Percentiles rank a stretch among this genome's conserved stretches.
Conservation (phyloP, 345 rosid genomes). For the Microcos paniculata region DNA sequence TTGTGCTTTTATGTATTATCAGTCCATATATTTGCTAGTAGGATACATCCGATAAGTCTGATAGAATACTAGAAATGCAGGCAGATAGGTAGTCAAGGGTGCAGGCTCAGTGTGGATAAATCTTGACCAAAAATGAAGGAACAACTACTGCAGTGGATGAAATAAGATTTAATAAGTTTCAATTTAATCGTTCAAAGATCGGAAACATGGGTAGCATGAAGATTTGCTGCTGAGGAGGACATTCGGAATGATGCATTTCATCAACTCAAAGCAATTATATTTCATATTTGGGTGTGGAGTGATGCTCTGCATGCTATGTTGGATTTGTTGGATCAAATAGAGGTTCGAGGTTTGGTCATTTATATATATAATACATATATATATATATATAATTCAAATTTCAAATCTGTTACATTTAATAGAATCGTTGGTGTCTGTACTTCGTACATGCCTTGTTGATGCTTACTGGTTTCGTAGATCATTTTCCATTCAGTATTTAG, state of each 20-base stretch:
- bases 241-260: not conserved
- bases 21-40: not conserved
- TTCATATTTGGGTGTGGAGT: not conserved
- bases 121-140: not conserved
- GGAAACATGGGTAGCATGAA: not conserved
- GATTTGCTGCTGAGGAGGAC: not conserved
- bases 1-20: not conserved
- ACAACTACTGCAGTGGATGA: not conserved
- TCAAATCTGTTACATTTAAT: no score
- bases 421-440: not conserved
- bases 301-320: not conserved
- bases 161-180: not conserved
- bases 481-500: no score
- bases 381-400: not conserved
- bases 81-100: not conserved
- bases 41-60: not conserved
- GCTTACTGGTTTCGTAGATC: no score
- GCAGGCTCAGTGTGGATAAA: not conserved
- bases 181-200: not conserved
- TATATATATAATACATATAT: no score
- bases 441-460: no score
- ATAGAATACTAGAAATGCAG: not conserved
- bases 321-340: slow-evolving; percentile 2
- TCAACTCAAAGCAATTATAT: not conserved
- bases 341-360: not conserved